A percentile compares a stretch with the other conserved stretches of the same genome.
Conservation (phyloP, 192 early-diverging fungal genomes). For the Thoreauomyces humboldtii region DNA sequence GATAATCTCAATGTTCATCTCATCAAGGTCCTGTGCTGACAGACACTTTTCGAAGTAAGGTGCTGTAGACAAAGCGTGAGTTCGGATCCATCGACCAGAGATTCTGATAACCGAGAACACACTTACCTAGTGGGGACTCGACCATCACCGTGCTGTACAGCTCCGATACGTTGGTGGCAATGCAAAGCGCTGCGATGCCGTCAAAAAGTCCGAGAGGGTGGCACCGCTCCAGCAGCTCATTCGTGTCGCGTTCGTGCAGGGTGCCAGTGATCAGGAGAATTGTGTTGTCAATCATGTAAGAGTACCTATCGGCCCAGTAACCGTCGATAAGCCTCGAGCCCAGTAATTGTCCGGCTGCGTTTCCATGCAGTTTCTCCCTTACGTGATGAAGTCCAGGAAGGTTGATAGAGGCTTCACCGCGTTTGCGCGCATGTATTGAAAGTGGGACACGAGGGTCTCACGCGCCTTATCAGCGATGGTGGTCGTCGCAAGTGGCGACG, state of each 20-base stretch:
- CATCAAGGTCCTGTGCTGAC: conserved; percentile 95
- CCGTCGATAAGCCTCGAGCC: not conserved
- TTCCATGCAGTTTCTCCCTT: conserved; percentile 17
- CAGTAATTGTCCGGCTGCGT: not conserved
- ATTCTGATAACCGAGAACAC: not conserved
- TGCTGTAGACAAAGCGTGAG: conserved; percentile 48
- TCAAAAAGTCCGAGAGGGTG: conserved; percentile 98
- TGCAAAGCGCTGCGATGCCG: conserved; percentile 95
- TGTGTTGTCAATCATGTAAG: conserved; percentile 99
- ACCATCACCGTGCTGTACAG: conserved; percentile 95
- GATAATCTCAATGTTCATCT: conserved; percentile 99
- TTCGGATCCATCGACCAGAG: not conserved
- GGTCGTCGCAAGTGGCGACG: conserved; percentile 90
- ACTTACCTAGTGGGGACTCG: conserved; percentile 86
- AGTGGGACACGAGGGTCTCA: conserved; percentile 87
- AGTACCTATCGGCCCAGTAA: conserved; percentile 54
- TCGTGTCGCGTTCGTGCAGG: conserved; percentile 95
- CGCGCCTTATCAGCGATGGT: conserved; percentile 85
- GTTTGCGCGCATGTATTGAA: conserved; percentile 86
- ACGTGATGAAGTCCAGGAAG: conserved; percentile 97
- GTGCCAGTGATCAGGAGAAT: conserved; percentile 98
- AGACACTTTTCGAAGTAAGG: conserved; percentile 97
- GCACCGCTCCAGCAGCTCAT: conserved; percentile 93
- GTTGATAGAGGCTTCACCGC: conserved; percentile 79
- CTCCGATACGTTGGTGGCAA: conserved; percentile 93